Percentiles rank a stretch among this genome's conserved stretches.
Conservation (phyloP, 129 eudicot species). For the Chrysanthemum makinoi region DNA sequence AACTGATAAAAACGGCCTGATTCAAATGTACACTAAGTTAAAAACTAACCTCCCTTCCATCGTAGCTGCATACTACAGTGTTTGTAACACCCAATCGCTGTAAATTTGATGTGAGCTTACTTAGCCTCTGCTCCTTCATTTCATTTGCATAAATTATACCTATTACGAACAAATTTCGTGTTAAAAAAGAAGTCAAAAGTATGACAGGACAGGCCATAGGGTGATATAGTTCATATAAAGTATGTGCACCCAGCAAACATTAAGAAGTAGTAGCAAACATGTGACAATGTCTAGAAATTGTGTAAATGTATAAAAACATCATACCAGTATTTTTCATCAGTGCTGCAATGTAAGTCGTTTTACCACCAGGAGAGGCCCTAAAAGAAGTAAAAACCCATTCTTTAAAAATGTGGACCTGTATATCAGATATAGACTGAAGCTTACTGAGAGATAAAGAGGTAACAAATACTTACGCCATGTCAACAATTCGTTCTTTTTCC, state of each 20-base stretch:
- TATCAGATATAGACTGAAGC: neutral
- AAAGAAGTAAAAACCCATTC: conserved; percentile 16
- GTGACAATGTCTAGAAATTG: neutral
- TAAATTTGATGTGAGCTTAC: conserved; percentile 77
- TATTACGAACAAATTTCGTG: conserved; percentile 19
- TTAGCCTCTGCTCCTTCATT: conserved; percentile 79
- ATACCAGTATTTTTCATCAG: conserved; percentile 95
- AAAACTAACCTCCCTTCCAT: conserved; percentile 82
- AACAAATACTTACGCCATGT: conserved; percentile 78
- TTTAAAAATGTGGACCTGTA: neutral
- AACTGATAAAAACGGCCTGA: neutral
- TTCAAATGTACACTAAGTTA: neutral
- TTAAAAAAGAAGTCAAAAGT: neutral
- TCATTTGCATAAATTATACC: conserved; percentile 92
- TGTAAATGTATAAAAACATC: neutral
- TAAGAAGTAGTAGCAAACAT: neutral
- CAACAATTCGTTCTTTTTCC: conserved; percentile 84
- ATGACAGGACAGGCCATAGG: neutral
- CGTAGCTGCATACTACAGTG: conserved; percentile 83
- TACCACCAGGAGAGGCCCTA: conserved; percentile 99
- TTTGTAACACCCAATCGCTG: conserved; percentile 95
- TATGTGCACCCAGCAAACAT: neutral
- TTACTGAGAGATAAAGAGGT: neutral
- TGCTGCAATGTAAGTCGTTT: conserved; percentile 91
- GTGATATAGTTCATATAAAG: neutral